Base-by-base conservation (phyloP, 2,329 filamentous ascomycete species). In the Claviceps humidiphila region DNA sequence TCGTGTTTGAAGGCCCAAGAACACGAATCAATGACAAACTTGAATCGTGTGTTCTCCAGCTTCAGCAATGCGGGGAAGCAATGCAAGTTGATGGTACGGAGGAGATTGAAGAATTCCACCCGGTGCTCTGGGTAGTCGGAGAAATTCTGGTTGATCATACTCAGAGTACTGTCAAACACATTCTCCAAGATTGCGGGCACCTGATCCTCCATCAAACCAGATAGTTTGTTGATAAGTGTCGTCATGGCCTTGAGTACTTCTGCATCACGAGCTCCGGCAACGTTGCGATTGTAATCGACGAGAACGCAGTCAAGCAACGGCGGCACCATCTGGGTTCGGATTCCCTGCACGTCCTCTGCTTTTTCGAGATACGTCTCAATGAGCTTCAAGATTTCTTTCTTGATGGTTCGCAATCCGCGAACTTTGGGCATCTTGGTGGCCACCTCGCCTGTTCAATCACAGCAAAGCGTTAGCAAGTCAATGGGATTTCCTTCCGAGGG, bases 1-100 rank as follows among this genome's bases (percentile, higher is more conserved):
- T 98, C 93, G 70, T 98, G 93, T 75, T 98, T 98, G 75, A 91
- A 96, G n/a, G 94, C 93, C 94, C 93, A 98, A 78, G 97, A 89
- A 76, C 94, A 98, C 39, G 91, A 95, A 68, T 98, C 93, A 59
- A 98, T 97, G 62, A 98, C 90, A 64, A 97, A 95, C 73, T 98
- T 98, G 81, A 98, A 98, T 65, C 96, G 93, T 54, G 89, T 83
- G 63, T 88, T 91, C 66, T 98, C 91, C 38, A 98, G 82, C 70
- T 95, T 94, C 58, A 98, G 77, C 22, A 98, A 78, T 1, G 93
- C 82, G 47, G 89, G 89, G 82, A 98, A 98, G 71, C 93, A 98
- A 68, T 95, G 89, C 47, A 97, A 74, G 69, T 98, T 98, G 72
- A 98, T 97, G 14, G 91, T 88, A 59, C 94, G 81, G 40, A 98